Percentiles rank a stretch among this genome's conserved stretches.
phyloP scores from a whole-genome alignment of 208 protist species.

The Trypanosomatidae sp. region DNA sequence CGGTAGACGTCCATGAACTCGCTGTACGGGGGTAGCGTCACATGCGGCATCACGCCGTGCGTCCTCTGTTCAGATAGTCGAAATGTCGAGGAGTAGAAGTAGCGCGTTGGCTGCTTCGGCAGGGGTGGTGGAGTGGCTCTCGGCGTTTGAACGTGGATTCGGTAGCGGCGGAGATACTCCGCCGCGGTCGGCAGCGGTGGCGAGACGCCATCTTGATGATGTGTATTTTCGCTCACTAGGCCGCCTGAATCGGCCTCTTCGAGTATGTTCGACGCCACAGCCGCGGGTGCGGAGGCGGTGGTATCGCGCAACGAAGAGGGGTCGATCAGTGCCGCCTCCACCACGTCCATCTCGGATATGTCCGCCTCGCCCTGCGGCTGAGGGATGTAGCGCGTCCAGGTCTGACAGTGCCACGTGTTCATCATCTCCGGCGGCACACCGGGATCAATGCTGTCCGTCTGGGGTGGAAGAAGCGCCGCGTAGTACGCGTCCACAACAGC shows the following conservation, averaged over 20 bases:
- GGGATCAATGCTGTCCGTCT: neutral
- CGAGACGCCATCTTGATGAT: constrained; percentile 3
- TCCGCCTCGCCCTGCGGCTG: constrained; percentile 3
- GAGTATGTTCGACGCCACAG: neutral
- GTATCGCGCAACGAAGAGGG: constrained; percentile 7
- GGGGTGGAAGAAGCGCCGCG: constrained; percentile 11
- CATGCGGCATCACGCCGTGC: constrained; percentile 29
- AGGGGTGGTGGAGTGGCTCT: constrained; percentile 17
- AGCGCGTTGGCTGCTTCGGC: constrained; percentile 53
- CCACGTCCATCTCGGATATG: constrained; percentile 6
- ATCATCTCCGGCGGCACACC: neutral
- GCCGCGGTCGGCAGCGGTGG: neutral
- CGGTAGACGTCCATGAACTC: constrained; percentile 92
- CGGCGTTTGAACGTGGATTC: constrained; percentile 13
- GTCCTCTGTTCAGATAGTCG: constrained; percentile 1
- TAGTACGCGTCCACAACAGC: constrained; percentile 67
- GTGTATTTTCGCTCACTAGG: neutral
- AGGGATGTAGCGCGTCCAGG: constrained; percentile 27
- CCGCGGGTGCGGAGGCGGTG: neutral
- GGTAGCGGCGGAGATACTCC: constrained; percentile 17
- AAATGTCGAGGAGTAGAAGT: constrained; percentile 62
- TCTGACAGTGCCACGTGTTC: constrained; percentile 21
- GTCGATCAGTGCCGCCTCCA: neutral
- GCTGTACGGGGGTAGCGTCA: constrained; percentile 79
- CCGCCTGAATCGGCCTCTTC: too few relatives aligned